These are phyloP conservation scores for Boletus huronensis DNA, from an alignment of 768 basidiomycete species.

Conservation along the genomic window DNA sequence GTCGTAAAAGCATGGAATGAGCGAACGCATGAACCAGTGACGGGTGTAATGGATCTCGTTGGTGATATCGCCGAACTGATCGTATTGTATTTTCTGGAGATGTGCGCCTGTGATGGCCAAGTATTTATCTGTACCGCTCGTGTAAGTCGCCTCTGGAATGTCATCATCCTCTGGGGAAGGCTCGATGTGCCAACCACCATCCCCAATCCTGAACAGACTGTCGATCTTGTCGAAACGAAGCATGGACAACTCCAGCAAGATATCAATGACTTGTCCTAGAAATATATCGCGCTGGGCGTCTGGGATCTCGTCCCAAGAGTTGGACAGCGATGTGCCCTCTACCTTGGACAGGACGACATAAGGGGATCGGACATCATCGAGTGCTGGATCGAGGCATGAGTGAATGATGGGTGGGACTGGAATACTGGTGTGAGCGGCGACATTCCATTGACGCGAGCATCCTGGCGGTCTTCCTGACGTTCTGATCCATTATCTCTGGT, in stretches of 20 bases:
- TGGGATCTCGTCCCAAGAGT: background rate
- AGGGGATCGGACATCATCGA: background rate
- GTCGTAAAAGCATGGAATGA: background rate
- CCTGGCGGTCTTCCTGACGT: background rate
- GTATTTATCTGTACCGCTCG: background rate
- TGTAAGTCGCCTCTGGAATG: background rate
- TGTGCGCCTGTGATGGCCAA: background rate
- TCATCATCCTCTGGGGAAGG: background rate
- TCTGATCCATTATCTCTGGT: background rate
- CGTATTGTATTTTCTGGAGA: background rate
- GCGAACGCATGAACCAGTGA: background rate
- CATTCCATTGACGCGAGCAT: background rate
- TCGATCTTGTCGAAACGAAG: background rate
- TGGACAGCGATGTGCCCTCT: background rate
- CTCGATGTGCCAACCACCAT: background rate
- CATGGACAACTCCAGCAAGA: background rate
- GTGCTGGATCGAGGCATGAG: background rate
- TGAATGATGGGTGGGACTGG: background rate
- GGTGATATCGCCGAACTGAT: background rate
- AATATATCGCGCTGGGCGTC: background rate
- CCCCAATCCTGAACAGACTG: background rate
- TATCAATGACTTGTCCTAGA: background rate
- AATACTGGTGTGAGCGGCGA: background rate
- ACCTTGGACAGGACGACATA: background rate
- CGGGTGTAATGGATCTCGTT: background rate